Conservation (phyloP, 129 eudicot genomes). For the Flaveria linearis region DNA sequence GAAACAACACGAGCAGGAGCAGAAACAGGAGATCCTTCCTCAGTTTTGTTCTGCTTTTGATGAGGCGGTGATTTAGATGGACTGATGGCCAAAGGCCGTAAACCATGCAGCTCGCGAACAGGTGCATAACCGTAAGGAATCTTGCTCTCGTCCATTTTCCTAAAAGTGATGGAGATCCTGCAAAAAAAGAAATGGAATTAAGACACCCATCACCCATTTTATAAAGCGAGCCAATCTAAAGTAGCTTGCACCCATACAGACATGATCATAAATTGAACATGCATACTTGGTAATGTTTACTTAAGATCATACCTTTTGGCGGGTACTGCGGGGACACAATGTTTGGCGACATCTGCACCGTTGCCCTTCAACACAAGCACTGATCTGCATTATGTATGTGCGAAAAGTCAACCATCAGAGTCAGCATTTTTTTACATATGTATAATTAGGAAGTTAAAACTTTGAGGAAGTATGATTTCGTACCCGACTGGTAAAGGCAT, state of each 20-base stretch:
- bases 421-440: not conserved
- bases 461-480: not conserved
- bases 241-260: not conserved
- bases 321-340: conserved; percentile 70
- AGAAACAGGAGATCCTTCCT: not conserved
- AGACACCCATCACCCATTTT: no score
- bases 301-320: conserved; percentile 53
- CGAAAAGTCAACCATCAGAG: conserved; percentile 9
- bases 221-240: no score
- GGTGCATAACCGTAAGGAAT: conserved; percentile 50
- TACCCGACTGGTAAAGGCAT: conserved; percentile 72
- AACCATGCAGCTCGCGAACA: conserved; percentile 48
- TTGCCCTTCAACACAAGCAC: conserved; percentile 74
- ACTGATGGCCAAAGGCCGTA: conserved; percentile 39
- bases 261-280: not conserved
- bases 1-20: conserved; percentile 5
- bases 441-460: not conserved
- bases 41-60: conserved; percentile 26
- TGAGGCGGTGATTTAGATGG: conserved; percentile 28
- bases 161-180: conserved; percentile 73
- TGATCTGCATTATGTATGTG: conserved; percentile 45
- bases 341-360: conserved; percentile 77
- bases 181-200: not conserved
- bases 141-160: conserved; percentile 66
- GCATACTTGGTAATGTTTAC: not conserved